phyloP scores from a whole-genome alignment of 2,329 filamentous ascomycete species.

The Exserohilum rostratum region DNA sequence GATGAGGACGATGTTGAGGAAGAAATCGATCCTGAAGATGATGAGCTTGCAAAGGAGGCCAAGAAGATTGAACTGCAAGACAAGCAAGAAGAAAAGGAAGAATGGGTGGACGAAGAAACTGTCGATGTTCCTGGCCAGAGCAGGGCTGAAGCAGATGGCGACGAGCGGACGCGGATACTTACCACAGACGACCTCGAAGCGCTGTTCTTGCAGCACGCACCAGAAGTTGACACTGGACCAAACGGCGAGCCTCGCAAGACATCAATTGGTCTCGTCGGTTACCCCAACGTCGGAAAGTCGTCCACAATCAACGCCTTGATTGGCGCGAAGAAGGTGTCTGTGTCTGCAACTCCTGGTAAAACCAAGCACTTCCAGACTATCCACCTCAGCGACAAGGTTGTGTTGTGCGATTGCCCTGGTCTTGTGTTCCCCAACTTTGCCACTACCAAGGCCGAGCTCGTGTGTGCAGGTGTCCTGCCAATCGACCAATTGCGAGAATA shows the following conservation, averaged over 20 bases:
- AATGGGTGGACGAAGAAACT: constrained; percentile 51
- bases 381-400: constrained; percentile 84
- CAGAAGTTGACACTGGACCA: constrained; percentile 59
- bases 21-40: constrained; percentile 58
- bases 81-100: constrained; percentile 48
- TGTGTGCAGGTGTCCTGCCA: constrained; percentile 91
- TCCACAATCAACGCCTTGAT: constrained; percentile 99
- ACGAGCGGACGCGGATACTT: constrained; percentile 71
- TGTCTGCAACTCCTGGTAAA: constrained; percentile 95
- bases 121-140: constrained; percentile 45
- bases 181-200: constrained; percentile 92
- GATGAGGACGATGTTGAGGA: constrained; percentile 54
- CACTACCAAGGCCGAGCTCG: constrained; percentile 92
- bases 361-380: constrained; percentile 99
- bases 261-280: constrained; percentile 91
- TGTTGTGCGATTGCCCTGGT: constrained; percentile 97
- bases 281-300: constrained; percentile 98
- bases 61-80: constrained; percentile 56
- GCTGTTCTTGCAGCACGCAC: constrained; percentile 80
- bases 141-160: constrained; percentile 45
- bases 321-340: constrained; percentile 96
- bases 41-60: constrained; percentile 51
- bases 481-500: constrained; percentile 97
- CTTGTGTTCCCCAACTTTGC: constrained; percentile 98
- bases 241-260: constrained; percentile 68